Conservation (phyloP, 768 basidiomycete species). For the Naematelia encephala region DNA sequence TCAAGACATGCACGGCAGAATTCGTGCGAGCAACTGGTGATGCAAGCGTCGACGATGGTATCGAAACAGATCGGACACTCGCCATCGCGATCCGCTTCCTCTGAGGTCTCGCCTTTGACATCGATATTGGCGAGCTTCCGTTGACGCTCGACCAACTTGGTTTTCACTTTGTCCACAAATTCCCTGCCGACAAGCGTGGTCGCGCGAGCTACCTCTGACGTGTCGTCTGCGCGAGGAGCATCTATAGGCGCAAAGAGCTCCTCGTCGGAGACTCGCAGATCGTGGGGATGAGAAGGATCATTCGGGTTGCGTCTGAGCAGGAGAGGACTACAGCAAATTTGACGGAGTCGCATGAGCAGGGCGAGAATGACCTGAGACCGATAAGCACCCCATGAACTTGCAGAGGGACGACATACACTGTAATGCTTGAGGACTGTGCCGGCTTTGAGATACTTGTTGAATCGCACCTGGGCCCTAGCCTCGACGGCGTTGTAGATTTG, state of each 20-base stretch:
- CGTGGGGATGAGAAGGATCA: conserved; percentile 50
- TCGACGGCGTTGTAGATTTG: conserved; percentile 39
- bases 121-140: conserved; percentile 3
- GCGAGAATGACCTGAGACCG: conserved; percentile 53
- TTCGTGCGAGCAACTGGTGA: conserved; percentile 62
- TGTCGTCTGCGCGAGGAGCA: conserved; percentile 15
- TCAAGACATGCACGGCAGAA: conserved; percentile 63
- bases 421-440: conserved; percentile 70
- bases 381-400: neutral
- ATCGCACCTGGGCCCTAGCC: conserved; percentile 56
- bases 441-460: conserved; percentile 54
- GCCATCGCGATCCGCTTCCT: conserved; percentile 54
- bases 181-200: conserved; percentile 19
- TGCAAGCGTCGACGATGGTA: conserved; percentile 56
- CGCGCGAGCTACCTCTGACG: conserved; percentile 25
- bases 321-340: conserved; percentile 66
- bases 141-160: conserved; percentile 26
- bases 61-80: conserved; percentile 68
- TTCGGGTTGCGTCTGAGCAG: conserved; percentile 61
- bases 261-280: conserved; percentile 33
- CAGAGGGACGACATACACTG: conserved; percentile 46
- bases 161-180: conserved; percentile 30
- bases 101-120: conserved; percentile 55
- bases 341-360: conserved; percentile 69
- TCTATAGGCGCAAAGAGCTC: conserved; percentile 27